Evolutionary conservation across 78 protist genomes (phyloP).

Genomic region (slime mould (Dictyostelium discoideum)): DNA sequence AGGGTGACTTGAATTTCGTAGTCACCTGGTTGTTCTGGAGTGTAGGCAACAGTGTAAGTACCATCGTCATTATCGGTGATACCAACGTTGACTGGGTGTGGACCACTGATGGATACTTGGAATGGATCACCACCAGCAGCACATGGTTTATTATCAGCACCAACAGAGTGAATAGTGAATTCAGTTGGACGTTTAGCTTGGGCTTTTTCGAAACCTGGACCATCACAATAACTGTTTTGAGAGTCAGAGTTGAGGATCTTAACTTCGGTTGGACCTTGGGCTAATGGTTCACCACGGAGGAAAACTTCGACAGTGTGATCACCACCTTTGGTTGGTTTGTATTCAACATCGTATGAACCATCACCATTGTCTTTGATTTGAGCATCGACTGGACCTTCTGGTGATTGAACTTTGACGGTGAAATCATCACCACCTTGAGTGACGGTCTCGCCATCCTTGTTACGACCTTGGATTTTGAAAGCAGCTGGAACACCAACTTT

Average conservation of each 20-base stretch:
- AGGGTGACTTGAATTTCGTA: slow-evolving; percentile 70
- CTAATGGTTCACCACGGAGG: slow-evolving; percentile 75
- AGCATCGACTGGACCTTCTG: slow-evolving; percentile 81
- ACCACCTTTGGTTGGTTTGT: slow-evolving; percentile 80
- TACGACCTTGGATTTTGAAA: slow-evolving; percentile 85
- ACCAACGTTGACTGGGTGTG: slow-evolving; percentile 55
- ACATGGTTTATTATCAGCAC: slow-evolving; percentile 34
- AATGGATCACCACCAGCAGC: slow-evolving; percentile 83
- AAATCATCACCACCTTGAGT: slow-evolving; percentile 84
- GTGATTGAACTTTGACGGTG: slow-evolving; percentile 66
- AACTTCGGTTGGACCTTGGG: slow-evolving; percentile 60
- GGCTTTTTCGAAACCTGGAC: slow-evolving; percentile 81
- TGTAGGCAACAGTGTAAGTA: slow-evolving; percentile 82
- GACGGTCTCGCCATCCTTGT: slow-evolving; percentile 68
- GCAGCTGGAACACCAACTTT: slow-evolving; percentile 68
- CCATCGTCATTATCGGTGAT: slow-evolving; percentile 87
- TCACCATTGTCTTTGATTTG: slow-evolving; percentile 63
- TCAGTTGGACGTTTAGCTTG: slow-evolving; percentile 77
- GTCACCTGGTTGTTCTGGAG: slow-evolving; percentile 82
- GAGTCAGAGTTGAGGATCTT: slow-evolving; percentile 55
- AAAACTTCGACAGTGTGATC: slow-evolving; percentile 71
- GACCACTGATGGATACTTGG: slow-evolving; percentile 63
- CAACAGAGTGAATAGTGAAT: slow-evolving; percentile 82
- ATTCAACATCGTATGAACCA: slow-evolving; percentile 76
- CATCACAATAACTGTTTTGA: slow-evolving; percentile 51